These are phyloP conservation scores for Mycena haematopus DNA, from an alignment of 768 basidiomycete genomes.

Conservation along the genomic window DNA sequence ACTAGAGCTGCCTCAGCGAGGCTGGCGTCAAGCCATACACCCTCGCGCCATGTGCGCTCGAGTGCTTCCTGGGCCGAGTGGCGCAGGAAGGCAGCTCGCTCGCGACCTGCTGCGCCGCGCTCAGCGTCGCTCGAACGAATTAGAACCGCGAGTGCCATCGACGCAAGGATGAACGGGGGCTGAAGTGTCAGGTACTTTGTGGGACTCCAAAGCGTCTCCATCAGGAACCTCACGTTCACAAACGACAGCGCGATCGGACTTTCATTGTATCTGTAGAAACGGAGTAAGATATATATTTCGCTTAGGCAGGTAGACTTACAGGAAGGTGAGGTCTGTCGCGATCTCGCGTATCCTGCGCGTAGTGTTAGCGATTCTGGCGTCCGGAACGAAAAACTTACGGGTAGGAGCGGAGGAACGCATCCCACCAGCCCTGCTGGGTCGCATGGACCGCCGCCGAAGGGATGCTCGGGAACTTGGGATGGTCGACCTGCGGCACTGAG, in stretches of 20 bases:
- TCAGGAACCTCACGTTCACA: conserved; percentile 49
- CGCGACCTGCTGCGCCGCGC: conserved; percentile 47
- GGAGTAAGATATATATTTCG: neutral
- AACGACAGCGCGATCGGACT: conserved; percentile 45
- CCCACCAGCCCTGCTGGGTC: conserved; percentile 28
- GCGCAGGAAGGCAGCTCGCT: conserved; percentile 50
- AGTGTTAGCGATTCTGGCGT: neutral
- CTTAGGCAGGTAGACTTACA: conserved; percentile 9
- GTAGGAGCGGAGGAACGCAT: conserved; percentile 23
- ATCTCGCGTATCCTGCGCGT: conserved; percentile 21
- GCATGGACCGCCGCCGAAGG: conserved; percentile 17
- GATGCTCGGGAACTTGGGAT: conserved; percentile 22
- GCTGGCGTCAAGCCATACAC: conserved; percentile 49
- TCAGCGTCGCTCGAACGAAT: conserved; percentile 59
- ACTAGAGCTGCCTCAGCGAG: conserved; percentile 62
- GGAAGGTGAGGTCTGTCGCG: conserved; percentile 20
- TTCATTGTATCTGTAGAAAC: conserved; percentile 2
- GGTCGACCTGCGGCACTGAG: neutral
- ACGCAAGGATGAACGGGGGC: conserved; percentile 57
- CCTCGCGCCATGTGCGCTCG: conserved; percentile 47
- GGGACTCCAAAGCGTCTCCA: conserved; percentile 47
- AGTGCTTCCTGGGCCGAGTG: conserved; percentile 52
- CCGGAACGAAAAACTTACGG: neutral
- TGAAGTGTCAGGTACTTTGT: conserved; percentile 49
- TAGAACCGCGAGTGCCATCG: conserved; percentile 54